phyloP scores from a whole-genome alignment of 768 basidiomycete genomes.

The Saitozyma podzolica region DNA sequence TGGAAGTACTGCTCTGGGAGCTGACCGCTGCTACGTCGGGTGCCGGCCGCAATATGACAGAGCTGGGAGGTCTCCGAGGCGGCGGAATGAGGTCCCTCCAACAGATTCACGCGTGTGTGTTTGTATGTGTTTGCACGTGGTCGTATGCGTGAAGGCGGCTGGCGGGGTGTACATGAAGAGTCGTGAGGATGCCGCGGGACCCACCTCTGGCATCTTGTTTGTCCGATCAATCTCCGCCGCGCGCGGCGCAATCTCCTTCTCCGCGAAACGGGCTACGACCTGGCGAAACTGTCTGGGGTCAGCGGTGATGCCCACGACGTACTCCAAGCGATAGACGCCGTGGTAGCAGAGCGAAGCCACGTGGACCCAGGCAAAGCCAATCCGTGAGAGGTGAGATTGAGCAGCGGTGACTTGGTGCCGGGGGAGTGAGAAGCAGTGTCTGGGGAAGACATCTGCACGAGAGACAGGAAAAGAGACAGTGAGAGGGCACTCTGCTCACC shows the following conservation, averaged over 20 bases:
- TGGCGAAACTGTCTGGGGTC: slow-evolving; percentile 67
- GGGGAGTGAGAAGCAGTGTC: neutral
- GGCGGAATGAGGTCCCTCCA: neutral
- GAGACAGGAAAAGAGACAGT: too few species aligned
- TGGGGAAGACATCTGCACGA: too few species aligned
- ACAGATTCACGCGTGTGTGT: neutral
- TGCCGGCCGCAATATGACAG: too few species aligned
- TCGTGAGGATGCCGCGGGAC: neutral
- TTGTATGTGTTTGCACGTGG: too few species aligned
- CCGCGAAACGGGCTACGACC: slow-evolving; percentile 74
- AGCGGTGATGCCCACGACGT: neutral
- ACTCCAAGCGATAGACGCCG: neutral
- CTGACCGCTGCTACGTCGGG: too few species aligned
- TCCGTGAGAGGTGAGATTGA: too few species aligned
- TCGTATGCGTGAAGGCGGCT: too few species aligned
- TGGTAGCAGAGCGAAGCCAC: too few species aligned
- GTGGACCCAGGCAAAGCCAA: too few species aligned
- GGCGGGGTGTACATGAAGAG: neutral
- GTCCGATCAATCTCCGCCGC: slow-evolving; percentile 82
- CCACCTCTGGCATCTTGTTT: slow-evolving; percentile 75
- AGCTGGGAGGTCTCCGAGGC: neutral
- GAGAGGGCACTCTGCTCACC: slow-evolving; percentile 56
- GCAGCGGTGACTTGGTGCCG: too few species aligned
- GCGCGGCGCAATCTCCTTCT: slow-evolving; percentile 78
- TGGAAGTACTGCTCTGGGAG: too few species aligned